Percentiles rank a stretch among this genome's conserved stretches.
Conservation (phyloP, 306 rosid genomes). For the Castanopsis chinensis region DNA sequence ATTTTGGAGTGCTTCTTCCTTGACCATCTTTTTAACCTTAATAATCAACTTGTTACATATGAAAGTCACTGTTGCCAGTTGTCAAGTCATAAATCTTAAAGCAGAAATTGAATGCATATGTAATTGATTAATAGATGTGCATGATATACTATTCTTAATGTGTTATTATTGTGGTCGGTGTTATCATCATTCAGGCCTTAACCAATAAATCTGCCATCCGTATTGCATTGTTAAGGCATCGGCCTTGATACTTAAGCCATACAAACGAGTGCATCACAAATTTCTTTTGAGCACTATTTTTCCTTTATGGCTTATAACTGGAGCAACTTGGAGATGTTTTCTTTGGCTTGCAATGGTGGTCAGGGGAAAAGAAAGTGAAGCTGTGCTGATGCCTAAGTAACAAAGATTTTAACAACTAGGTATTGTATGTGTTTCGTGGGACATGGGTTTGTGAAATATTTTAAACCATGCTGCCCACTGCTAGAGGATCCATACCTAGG, state of each 20-base stretch:
- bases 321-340: neutral
- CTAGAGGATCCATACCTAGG: neutral
- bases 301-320: neutral
- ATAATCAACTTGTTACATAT: neutral
- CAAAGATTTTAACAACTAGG: neutral
- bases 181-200: neutral
- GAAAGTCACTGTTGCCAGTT: neutral
- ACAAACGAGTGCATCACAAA: neutral
- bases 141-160: neutral
- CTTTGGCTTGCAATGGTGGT: neutral
- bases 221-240: neutral
- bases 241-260: neutral
- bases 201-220: neutral
- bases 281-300: neutral
- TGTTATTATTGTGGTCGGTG: neutral
- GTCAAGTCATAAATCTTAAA: neutral
- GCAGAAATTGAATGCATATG: neutral
- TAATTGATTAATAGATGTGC: neutral
- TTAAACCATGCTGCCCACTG: neutral
- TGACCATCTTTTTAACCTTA: neutral
- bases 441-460: neutral
- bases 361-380: too few species aligned
- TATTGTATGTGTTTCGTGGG: neutral
- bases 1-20: constrained; percentile 1
- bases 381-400: neutral